Base-by-base conservation (phyloP, 495 filamentous ascomycete genomes). In the Penicillium salamii region DNA sequence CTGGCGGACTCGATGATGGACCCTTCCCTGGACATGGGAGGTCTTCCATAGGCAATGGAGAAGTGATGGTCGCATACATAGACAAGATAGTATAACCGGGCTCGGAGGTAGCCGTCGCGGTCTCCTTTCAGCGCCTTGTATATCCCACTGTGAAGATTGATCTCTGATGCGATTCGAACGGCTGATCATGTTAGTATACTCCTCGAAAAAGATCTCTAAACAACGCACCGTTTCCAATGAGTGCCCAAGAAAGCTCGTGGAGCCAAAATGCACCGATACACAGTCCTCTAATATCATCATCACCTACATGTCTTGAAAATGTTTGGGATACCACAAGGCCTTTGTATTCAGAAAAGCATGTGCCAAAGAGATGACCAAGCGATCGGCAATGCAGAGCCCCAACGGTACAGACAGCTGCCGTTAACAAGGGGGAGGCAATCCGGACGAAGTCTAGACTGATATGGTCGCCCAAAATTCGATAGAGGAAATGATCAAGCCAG, bases 51-150 rank as follows among this genome's bases (percentile, higher is more conserved):
- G 3, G 54, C 52, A 11, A 70, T 43, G 0, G 65, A 67, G 42
- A 58, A 67, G 42, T 72, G 68, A 40, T 71, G 67, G 38, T 72
- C 67, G 41, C 67, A 70, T 6, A 67, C 61, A 39, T 69, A 70
- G 14, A 71, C 65, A 5, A 70, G 46, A 34, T 63, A 66, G 42
- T 70, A 68, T 9, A 70, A 40, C 18, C 65, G 62, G 18, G 60
- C 54, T 45, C 58, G 62, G 1, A 55, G 28, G 37, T 68, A 66
- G 7, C 57, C 55, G 18, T 57, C 53, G 0, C 65, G 55, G n/a
- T 66, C 60, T 0, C 55, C 65, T 8, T 66, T 55, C 0, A 62
- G 36, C 19, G 60, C 57, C 33, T 66, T 61, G 23, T 61, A 62
- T 15, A 68, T 62, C 3, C 62, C 58, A 24, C 57, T 55, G 23